Evolutionary conservation across 2,329 filamentous ascomycete genomes (phyloP).

Genomic region (Stagonosporopsis tanaceti): DNA sequence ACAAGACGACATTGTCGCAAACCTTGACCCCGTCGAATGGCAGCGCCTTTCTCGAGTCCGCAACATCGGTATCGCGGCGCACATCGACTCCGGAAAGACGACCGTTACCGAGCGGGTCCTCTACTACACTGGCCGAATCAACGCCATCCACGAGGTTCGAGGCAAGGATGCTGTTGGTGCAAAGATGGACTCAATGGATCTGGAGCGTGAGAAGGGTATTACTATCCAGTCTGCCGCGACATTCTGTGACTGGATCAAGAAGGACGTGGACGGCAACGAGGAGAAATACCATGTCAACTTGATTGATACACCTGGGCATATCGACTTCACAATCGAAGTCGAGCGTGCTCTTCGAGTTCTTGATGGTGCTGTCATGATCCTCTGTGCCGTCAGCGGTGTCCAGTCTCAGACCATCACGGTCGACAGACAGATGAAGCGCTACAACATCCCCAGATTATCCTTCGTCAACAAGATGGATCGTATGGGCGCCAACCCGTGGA

Average conservation of each 20-base stretch:
- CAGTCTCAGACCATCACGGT: constrained; percentile 99
- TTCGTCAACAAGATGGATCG: constrained; percentile 99
- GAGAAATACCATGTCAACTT: constrained; percentile 97
- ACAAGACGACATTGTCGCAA: constrained; percentile 75
- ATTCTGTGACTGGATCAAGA: constrained; percentile 96
- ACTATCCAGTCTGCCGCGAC: constrained; percentile 98
- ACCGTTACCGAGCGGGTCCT: constrained; percentile 95
- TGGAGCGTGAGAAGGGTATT: constrained; percentile 98
- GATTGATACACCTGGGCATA: constrained; percentile 98
- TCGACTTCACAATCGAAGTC: constrained; percentile 99
- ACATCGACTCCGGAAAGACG: constrained; percentile 98
- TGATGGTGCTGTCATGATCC: constrained; percentile 97
- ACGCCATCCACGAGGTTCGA: constrained; percentile 95
- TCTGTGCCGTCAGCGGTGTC: constrained; percentile 96
- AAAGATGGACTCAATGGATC: constrained; percentile 99
- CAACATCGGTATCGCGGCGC: constrained; percentile 98
- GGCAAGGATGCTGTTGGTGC: constrained; percentile 94
- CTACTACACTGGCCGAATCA: constrained; percentile 97
- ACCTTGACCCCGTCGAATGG: constrained; percentile 81
- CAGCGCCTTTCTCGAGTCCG: constrained; percentile 80
- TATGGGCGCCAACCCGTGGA: constrained; percentile 98
- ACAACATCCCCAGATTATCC: constrained; percentile 93
- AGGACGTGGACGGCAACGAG: constrained; percentile 73
- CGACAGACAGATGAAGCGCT: constrained; percentile 97
- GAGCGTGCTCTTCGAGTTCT: constrained; percentile 93